Evolutionary conservation across 257 asterid genomes (phyloP).

Genomic region (Galeopsis tetrahit): DNA sequence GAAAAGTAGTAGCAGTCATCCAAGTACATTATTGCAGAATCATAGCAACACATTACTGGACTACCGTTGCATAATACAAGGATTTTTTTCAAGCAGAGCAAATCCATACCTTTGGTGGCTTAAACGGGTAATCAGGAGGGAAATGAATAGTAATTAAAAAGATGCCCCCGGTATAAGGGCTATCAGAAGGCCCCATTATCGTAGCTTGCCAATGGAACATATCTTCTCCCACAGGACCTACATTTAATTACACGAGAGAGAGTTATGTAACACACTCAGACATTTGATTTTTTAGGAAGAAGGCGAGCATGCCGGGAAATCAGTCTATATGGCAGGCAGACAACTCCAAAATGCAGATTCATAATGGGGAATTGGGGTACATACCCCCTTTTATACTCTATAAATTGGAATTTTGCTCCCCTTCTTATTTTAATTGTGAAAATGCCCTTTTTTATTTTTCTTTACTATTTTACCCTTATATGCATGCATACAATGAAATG

Average conservation of each 20-base stretch:
- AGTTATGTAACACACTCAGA: background rate
- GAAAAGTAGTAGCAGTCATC: background rate
- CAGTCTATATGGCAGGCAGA: background rate
- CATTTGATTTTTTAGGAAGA: background rate
- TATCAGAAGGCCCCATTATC: conserved; percentile 49
- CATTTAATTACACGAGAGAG: background rate
- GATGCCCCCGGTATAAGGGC: conserved; percentile 50
- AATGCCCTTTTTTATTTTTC: no score
- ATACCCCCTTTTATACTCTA: no score
- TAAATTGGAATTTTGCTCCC: no score
- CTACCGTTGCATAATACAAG: no score
- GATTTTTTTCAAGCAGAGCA: background rate
- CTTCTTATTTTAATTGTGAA: no score
- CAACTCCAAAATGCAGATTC: background rate
- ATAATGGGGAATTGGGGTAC: background rate
- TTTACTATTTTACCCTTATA: no score
- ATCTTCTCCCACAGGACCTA: conserved; percentile 52
- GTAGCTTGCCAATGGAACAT: conserved; percentile 53
- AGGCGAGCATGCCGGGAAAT: background rate
- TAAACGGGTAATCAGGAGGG: conserved; percentile 47
- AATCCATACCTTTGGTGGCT: conserved; percentile 48
- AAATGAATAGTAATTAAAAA: conserved; percentile 48
- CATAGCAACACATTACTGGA: background rate
- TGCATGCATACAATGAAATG: no score
- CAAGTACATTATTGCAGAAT: background rate